Evolutionary conservation across 306 rosid species (phyloP), one percentile per base, ranked within the genome.

Genomic region (Urtica urens): DNA sequence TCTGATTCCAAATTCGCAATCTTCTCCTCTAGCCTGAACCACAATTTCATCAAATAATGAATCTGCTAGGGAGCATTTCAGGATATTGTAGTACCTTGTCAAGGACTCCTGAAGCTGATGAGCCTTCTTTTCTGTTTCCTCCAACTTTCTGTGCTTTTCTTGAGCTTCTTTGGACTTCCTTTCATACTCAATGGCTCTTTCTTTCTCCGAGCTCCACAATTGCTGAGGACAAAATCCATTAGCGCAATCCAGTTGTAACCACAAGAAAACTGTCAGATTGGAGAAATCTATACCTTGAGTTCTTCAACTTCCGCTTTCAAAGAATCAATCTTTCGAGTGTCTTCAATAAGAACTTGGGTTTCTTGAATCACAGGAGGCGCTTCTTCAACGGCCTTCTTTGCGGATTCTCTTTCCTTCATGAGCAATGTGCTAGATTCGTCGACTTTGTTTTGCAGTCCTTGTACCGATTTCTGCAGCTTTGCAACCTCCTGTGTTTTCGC

Each of bases 21-120:
- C 75, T 76, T 85, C 74, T 85, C 95, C 65, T 85, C 95, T 75
- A 76, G 85, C 87, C 95, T 31, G 81, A 68, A 76, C 68, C 62
- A 64, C 55, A 65, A 61, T 73, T 64, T 67, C 59, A 64, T 33
- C 17, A 45, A 22, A 37, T 55, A 37, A 10, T 42, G 29, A 69
- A 28, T 21, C 1, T 35, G 39, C 14, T 7, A 25, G 8, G 5
- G 23, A 22, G 12, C 10, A 23, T 20, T 10, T 28, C 23, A 44
- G 27, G 17, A 23, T 60, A 59, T 62, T 51, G 38, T 51, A 51
- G 60, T 78, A 85, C 95, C 93, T 76, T 72, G 78, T 68, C 62
- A 81, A 47, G 51, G 81, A 66, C 76, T 85, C 93, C 58, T 81
- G 93, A 53, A 85, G 82, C 64, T 63, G 87, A 51, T 57, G 77